A percentile compares a stretch with the other conserved stretches of the same genome.
phyloP scores from a whole-genome alignment of 2,329 filamentous ascomycete species.

The Dichotomopilus funicola region DNA sequence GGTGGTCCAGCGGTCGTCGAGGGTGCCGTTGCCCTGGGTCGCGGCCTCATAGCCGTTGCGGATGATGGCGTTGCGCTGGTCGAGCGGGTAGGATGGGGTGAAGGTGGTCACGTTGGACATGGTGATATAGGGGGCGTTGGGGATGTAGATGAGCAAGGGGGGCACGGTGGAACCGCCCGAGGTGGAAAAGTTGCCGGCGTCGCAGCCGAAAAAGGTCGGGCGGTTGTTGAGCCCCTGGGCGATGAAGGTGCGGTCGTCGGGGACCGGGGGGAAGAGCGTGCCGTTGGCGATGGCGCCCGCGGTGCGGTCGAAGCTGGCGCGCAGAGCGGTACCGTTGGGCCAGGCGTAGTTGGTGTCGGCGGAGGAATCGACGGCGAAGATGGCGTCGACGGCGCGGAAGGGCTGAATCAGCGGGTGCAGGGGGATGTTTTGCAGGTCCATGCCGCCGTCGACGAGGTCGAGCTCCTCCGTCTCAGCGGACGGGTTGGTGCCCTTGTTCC shows the following conservation, averaged over 20 bases:
- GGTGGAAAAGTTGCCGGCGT: constrained; percentile 31
- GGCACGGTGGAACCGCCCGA: constrained; percentile 16
- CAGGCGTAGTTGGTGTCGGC: constrained; percentile 53
- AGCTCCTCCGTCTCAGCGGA: constrained; percentile 33
- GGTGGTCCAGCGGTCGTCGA: constrained; percentile 67
- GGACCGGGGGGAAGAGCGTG: constrained; percentile 53
- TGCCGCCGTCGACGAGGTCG: constrained; percentile 44
- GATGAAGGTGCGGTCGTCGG: constrained; percentile 49
- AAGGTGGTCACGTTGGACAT: constrained; percentile 77
- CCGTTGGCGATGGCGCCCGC: constrained; percentile 42
- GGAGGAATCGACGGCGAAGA: constrained; percentile 59
- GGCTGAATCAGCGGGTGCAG: constrained; percentile 46
- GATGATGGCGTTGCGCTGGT: constrained; percentile 71
- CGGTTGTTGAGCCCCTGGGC: constrained; percentile 52
- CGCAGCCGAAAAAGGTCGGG: constrained; percentile 60
- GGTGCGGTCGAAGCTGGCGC: constrained; percentile 51
- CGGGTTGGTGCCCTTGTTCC: constrained; percentile 38
- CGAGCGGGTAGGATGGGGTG: constrained; percentile 54
- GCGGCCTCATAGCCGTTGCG: constrained; percentile 78
- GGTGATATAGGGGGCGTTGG: constrained; percentile 74
- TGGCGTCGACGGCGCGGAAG: constrained; percentile 50
- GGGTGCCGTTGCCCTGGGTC: constrained; percentile 74
- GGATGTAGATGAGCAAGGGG: constrained; percentile 57
- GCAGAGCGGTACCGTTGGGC: constrained; percentile 55
- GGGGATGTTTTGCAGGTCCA: constrained; percentile 45